phyloP scores from a whole-genome alignment of 768 basidiomycete species.

The Hericium rajendrae region DNA sequence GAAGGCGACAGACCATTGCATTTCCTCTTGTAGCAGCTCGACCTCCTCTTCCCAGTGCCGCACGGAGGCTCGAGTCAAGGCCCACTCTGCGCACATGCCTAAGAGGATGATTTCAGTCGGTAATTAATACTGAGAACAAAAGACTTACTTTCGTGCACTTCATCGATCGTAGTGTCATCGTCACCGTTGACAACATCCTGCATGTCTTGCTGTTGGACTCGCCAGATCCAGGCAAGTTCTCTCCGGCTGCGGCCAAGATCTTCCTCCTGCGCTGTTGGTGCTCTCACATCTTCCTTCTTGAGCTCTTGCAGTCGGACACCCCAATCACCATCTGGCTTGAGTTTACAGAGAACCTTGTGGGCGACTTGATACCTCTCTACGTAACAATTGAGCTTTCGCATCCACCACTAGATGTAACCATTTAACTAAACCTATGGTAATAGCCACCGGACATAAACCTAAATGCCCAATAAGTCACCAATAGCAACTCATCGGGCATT shows the following conservation, averaged over 20 bases:
- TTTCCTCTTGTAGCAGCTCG: constrained; percentile 17
- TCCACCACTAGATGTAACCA: too few relatives aligned
- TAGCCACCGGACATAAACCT: too few relatives aligned
- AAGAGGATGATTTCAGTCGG: neutral
- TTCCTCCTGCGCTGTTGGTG: neutral
- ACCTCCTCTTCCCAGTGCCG: constrained; percentile 10
- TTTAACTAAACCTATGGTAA: too few relatives aligned
- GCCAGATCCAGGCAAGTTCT: neutral
- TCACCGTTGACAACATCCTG: neutral
- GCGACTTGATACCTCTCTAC: too few relatives aligned
- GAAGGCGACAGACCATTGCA: constrained; percentile 16
- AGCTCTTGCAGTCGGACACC: neutral
- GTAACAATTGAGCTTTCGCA: too few relatives aligned
- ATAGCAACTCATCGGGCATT: too few relatives aligned
- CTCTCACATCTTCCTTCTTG: neutral
- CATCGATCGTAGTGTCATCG: neutral
- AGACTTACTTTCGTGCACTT: neutral
- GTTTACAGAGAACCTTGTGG: too few relatives aligned
- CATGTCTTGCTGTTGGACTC: neutral
- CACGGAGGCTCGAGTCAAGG: neutral
- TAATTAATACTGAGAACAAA: neutral
- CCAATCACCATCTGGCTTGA: neutral
- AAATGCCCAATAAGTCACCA: too few relatives aligned
- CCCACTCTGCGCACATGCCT: constrained; percentile 9
- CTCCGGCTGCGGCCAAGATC: neutral